A percentile compares a stretch with the other conserved stretches of the same genome.
Conservation (phyloP, 495 filamentous ascomycete species). For the Acidomyces sp. region DNA sequence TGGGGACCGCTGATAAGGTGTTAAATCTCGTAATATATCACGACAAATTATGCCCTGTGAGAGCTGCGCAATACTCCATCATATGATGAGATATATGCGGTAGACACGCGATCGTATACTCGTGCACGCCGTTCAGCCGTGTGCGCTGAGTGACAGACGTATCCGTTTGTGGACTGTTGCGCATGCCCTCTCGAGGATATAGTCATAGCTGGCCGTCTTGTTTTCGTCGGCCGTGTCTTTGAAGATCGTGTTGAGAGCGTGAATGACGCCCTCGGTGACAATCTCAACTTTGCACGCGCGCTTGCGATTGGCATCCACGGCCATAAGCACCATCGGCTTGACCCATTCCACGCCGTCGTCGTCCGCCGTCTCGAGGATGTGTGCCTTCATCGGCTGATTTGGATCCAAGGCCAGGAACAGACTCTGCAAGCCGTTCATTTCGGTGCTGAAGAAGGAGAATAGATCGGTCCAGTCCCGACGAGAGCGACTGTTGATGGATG, state of each 20-base stretch:
- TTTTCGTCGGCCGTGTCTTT: not conserved
- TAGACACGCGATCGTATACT: too few relatives aligned
- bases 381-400: conserved; percentile 6
- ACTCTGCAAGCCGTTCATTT: conserved; percentile 11
- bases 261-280: conserved; percentile 10
- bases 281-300: conserved; percentile 14
- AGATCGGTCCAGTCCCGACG: conserved; percentile 12
- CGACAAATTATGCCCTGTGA: too few relatives aligned
- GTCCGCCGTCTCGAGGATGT: conserved; percentile 7
- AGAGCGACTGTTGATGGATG: conserved; percentile 12
- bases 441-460: conserved; percentile 13
- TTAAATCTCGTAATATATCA: too few relatives aligned
- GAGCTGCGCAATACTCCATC: too few relatives aligned
- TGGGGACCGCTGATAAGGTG: too few relatives aligned
- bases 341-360: conserved; percentile 11
- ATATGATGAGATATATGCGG: too few relatives aligned
- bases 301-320: conserved; percentile 6
- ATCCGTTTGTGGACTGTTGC: conserved; percentile 5
- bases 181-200: conserved; percentile 1
- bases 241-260: conserved; percentile 5
- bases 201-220: not conserved
- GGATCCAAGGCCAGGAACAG: conserved; percentile 7
- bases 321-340: conserved; percentile 14
- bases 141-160: conserved; percentile 4
- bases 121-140: conserved; percentile 3